Conservation (phyloP, 345 rosid genomes). For the Eucalyptus tenuipes region DNA sequence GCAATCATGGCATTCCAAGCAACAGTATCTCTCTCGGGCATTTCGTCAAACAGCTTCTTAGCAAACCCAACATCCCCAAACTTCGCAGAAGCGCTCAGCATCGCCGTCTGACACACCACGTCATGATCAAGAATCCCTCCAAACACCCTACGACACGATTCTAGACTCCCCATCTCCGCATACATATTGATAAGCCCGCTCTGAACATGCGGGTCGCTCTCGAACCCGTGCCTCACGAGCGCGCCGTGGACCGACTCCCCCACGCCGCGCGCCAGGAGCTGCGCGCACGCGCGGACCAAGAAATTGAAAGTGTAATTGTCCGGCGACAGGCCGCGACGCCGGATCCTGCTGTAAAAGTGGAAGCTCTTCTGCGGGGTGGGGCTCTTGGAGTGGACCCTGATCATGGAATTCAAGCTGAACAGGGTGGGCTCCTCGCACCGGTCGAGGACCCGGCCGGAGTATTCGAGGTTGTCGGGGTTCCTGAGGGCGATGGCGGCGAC, state of each 20-base stretch:
- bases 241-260: conserved; percentile 28
- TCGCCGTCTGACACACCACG: conserved; percentile 48
- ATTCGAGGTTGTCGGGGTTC: conserved; percentile 23
- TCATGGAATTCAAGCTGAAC: conserved; percentile 46
- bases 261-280: conserved; percentile 7
- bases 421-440: conserved; percentile 30
- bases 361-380: conserved; percentile 28
- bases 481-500: conserved; percentile 37
- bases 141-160: conserved; percentile 28
- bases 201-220: conserved; percentile 41
- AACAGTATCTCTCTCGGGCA: conserved; percentile 39
- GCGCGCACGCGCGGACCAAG: conserved; percentile 36
- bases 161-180: conserved; percentile 32
- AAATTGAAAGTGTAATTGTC: conserved; percentile 56
- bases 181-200: conserved; percentile 45
- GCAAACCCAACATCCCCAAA: conserved; percentile 40
- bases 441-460: conserved; percentile 31
- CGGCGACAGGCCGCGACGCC: conserved; percentile 17
- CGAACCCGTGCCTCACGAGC: conserved; percentile 39
- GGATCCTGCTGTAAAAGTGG: conserved; percentile 19
- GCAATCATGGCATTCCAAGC: conserved; percentile 60
- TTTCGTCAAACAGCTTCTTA: conserved; percentile 34
- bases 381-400: conserved; percentile 45
- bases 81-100: conserved; percentile 52
- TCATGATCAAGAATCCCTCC: conserved; percentile 24